Conservation (phyloP, 1,284 basidiomycete species). For the Ustilago cynodontis region DNA sequence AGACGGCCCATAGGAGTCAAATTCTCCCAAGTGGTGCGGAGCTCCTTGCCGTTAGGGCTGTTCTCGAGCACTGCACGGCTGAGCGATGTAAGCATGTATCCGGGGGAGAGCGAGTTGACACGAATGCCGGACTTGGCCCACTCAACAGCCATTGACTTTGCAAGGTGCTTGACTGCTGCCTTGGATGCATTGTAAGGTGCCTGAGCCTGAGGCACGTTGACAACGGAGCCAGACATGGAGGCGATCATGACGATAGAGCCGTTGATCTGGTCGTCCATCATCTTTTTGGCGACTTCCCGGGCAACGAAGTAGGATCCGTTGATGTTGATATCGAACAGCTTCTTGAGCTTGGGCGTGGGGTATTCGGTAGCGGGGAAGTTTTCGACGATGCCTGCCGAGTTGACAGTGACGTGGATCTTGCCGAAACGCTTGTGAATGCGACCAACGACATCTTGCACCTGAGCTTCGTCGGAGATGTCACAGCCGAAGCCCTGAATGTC, state of each 20-base stretch:
- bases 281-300: slow-evolving; percentile 83
- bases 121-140: slow-evolving; percentile 88
- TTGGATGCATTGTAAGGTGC: slow-evolving; percentile 93
- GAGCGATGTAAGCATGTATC: slow-evolving; percentile 79
- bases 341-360: slow-evolving; percentile 72
- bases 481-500: slow-evolving; percentile 83
- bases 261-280: slow-evolving; percentile 73
- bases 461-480: slow-evolving; percentile 84
- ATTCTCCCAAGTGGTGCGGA: slow-evolving; percentile 81
- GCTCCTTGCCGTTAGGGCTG: slow-evolving; percentile 72
- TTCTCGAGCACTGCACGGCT: slow-evolving; percentile 72
- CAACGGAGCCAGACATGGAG: slow-evolving; percentile 85
- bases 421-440: slow-evolving; percentile 76
- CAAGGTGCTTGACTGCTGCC: slow-evolving; percentile 87
- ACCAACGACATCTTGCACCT: slow-evolving; percentile 46
- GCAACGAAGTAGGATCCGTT: slow-evolving; percentile 87
- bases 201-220: slow-evolving; percentile 81
- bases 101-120: slow-evolving; percentile 75
- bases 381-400: slow-evolving; percentile 81
- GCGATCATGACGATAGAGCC: slow-evolving; percentile 89
- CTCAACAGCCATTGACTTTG: slow-evolving; percentile 84
- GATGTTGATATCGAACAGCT: slow-evolving; percentile 90
- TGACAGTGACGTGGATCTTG: slow-evolving; percentile 76
- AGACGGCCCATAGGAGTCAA: slow-evolving; percentile 84
- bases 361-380: slow-evolving; percentile 90